Evolutionary conservation across 306 rosid species (phyloP).

Genomic region (Phaseolus lunatus): DNA sequence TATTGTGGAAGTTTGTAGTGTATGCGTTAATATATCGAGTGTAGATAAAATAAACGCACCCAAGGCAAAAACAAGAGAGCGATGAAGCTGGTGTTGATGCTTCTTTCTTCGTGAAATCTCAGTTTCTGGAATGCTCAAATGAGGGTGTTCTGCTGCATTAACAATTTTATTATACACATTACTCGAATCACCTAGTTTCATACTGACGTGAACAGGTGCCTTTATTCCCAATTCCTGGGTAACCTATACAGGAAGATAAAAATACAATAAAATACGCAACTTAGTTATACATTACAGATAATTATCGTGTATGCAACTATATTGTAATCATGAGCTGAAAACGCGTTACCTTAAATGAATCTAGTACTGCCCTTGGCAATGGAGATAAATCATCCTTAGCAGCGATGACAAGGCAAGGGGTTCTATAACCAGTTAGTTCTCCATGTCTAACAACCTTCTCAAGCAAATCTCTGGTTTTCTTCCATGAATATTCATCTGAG

Average conservation of each 20-base stretch:
- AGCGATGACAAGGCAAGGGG: constrained; percentile 84
- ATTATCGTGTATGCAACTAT: constrained; percentile 18
- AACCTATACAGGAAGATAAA: constrained; percentile 54
- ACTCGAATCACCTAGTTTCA: constrained; percentile 63
- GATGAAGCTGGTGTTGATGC: constrained; percentile 66
- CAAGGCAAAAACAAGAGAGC: constrained; percentile 68
- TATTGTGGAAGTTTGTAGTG: constrained; percentile 15
- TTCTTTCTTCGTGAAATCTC: constrained; percentile 70
- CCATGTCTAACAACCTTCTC: constrained; percentile 82
- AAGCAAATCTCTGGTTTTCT: constrained; percentile 74
- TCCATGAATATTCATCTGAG: constrained; percentile 85
- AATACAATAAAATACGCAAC: constrained; percentile 25
- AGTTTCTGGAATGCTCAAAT: constrained; percentile 84
- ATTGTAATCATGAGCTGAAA: constrained; percentile 38
- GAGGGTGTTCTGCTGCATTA: constrained; percentile 79
- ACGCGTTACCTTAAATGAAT: constrained; percentile 70
- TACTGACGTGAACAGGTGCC: constrained; percentile 75
- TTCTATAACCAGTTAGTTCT: constrained; percentile 74
- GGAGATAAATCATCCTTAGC: constrained; percentile 88
- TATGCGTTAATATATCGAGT: constrained; percentile 7
- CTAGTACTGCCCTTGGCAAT: constrained; percentile 73
- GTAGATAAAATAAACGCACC: constrained; percentile 58
- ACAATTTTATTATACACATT: constrained; percentile 66
- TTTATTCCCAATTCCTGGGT: constrained; percentile 76
- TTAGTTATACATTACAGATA: constrained; percentile 20